Percentiles rank a stretch among this genome's conserved stretches.
Evolutionary conservation across 1,284 basidiomycete genomes (phyloP).

Genomic region (Meira nashicola): DNA sequence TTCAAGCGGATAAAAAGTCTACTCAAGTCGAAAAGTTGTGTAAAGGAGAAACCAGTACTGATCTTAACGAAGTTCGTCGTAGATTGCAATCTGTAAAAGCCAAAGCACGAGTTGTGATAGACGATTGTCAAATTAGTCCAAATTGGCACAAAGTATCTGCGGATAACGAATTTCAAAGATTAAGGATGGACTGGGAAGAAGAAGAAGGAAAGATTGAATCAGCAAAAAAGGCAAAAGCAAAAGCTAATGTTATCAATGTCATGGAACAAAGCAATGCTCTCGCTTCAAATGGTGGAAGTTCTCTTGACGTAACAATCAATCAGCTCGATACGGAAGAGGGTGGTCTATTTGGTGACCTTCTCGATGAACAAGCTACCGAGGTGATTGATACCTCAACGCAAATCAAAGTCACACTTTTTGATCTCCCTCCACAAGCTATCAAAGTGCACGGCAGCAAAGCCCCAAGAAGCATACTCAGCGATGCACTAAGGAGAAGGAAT

Average conservation of each 20-base stretch:
- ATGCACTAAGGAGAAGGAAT: slow-evolving; percentile 58
- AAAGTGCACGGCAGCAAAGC: slow-evolving; percentile 40
- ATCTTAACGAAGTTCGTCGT: slow-evolving; percentile 26
- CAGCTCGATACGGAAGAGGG: slow-evolving; percentile 54
- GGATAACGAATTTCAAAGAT: slow-evolving; percentile 16
- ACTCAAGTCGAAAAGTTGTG: not conserved
- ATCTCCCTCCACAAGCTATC: slow-evolving; percentile 29
- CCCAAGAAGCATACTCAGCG: slow-evolving; percentile 40
- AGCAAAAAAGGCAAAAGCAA: slow-evolving; percentile 56
- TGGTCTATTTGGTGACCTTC: slow-evolving; percentile 69
- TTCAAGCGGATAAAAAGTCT: slow-evolving; percentile 41
- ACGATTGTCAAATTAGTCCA: slow-evolving; percentile 28
- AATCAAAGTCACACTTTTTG: slow-evolving; percentile 21
- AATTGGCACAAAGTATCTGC: slow-evolving; percentile 28
- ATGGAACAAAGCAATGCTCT: slow-evolving; percentile 51
- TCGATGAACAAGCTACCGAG: slow-evolving; percentile 74
- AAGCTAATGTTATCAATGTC: slow-evolving; percentile 11
- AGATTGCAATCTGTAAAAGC: slow-evolving; percentile 25
- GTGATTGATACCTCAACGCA: slow-evolving; percentile 54
- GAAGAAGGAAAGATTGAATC: slow-evolving; percentile 56
- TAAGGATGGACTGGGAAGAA: slow-evolving; percentile 54
- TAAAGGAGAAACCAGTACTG: not conserved
- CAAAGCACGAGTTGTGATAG: slow-evolving; percentile 16
- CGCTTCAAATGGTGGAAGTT: slow-evolving; percentile 45
- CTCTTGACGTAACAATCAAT: not conserved